phyloP scores from a whole-genome alignment of 106 monocot species.

The Cymbidium sinense region DNA sequence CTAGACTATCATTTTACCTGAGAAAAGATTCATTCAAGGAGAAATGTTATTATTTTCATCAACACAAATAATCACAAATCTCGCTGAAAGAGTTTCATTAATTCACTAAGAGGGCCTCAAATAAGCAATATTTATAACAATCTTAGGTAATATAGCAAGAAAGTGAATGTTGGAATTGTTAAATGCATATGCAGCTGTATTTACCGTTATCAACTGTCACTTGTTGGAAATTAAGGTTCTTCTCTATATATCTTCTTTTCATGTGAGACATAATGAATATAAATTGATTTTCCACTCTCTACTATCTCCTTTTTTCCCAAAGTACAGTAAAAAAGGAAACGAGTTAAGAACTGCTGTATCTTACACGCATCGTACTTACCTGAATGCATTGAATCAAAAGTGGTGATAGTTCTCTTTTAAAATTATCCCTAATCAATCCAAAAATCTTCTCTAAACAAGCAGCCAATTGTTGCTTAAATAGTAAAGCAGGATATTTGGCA shows the following conservation, averaged over 20 bases:
- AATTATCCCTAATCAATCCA: slow-evolving; percentile 84
- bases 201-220: neutral
- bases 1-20: too few species aligned
- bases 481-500: slow-evolving; percentile 84
- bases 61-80: too few species aligned
- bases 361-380: slow-evolving; percentile 27
- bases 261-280: neutral
- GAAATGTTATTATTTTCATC: too few species aligned
- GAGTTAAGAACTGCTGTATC: neutral
- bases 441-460: slow-evolving; percentile 90
- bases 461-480: slow-evolving; percentile 94
- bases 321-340: neutral
- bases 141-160: too few species aligned
- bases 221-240: neutral
- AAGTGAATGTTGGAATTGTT: neutral
- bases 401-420: slow-evolving; percentile 83
- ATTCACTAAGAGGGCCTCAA: too few species aligned
- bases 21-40: too few species aligned
- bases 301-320: neutral
- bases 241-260: too few species aligned
- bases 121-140: too few species aligned
- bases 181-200: neutral
- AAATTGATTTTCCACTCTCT: neutral
- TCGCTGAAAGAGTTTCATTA: too few species aligned
- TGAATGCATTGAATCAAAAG: slow-evolving; percentile 87